These are phyloP conservation scores for Phaffomyces opuntiae DNA, from an alignment of 805 yeast genomes.

Conservation along the genomic window DNA sequence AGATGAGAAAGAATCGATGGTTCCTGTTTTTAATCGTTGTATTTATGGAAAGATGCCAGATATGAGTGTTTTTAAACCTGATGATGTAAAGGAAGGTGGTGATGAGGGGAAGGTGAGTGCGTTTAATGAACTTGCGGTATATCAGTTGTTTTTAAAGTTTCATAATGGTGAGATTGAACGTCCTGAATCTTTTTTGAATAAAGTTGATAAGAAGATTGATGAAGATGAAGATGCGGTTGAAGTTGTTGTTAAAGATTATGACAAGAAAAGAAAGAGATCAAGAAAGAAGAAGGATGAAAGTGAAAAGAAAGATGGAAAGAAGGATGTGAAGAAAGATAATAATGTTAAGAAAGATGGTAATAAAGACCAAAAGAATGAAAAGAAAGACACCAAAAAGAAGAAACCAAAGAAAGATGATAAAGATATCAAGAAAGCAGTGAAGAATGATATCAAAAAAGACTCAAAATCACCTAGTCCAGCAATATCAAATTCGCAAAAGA, in stretches of 20 bases:
- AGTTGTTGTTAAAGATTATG: neutral
- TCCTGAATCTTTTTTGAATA: constrained; percentile 12
- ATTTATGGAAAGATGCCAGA: constrained; percentile 26
- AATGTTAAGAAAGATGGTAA: too few species aligned
- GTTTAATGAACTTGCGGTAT: constrained; percentile 17
- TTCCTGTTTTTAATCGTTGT: constrained; percentile 31
- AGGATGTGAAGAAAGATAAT: too few species aligned
- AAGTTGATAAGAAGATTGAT: neutral
- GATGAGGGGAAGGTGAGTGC: too few species aligned
- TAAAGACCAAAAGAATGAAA: neutral
- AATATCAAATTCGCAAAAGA: too few species aligned
- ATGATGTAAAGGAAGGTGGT: neutral
- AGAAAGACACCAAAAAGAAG: neutral
- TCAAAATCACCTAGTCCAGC: too few species aligned
- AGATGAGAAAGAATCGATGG: constrained; percentile 23
- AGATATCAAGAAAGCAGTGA: neutral
- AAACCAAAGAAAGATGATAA: too few species aligned
- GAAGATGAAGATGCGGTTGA: neutral
- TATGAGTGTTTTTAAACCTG: neutral
- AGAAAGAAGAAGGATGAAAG: neutral
- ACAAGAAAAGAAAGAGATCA: neutral
- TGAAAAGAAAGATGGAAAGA: neutral
- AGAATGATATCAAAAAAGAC: neutral
- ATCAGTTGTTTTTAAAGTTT: constrained; percentile 17
- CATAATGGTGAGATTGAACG: constrained; percentile 15